Evolutionary conservation across 768 basidiomycete species (phyloP).

Genomic region (Mycena kentingensis): DNA sequence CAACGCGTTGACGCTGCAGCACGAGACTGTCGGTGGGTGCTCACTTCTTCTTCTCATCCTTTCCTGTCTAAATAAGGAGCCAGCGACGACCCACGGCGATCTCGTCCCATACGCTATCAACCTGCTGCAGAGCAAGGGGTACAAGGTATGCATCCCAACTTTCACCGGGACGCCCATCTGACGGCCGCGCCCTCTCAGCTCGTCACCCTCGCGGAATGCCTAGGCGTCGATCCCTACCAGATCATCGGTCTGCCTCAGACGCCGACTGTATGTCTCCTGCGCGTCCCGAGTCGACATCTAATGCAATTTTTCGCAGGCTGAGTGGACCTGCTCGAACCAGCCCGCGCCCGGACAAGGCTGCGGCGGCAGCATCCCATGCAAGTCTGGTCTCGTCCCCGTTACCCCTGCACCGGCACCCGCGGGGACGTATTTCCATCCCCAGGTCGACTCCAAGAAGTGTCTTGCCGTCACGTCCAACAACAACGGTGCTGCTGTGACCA

Average conservation of each 20-base stretch:
- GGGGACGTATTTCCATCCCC: not conserved
- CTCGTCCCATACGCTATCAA: slow-evolving; percentile 11
- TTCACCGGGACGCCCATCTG: not conserved
- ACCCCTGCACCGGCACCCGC: not conserved
- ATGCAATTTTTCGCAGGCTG: not conserved
- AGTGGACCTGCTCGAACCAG: slow-evolving; percentile 11
- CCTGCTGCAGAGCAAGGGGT: slow-evolving; percentile 23
- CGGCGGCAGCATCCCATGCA: slow-evolving; percentile 19
- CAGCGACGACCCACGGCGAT: slow-evolving; percentile 3
- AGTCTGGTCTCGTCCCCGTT: slow-evolving; percentile 7
- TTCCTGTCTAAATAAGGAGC: not conserved
- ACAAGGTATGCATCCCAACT: slow-evolving; percentile 25
- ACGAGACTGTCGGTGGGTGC: slow-evolving; percentile 33
- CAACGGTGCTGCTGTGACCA: slow-evolving; percentile 6
- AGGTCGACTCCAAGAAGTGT: slow-evolving; percentile 8
- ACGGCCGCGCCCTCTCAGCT: slow-evolving; percentile 22
- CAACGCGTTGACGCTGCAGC: slow-evolving; percentile 36
- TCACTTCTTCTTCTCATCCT: not conserved
- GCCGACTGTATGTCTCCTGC: slow-evolving; percentile 1
- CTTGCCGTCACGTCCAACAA: slow-evolving; percentile 13
- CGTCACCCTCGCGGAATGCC: slow-evolving; percentile 43
- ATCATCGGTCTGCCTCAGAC: slow-evolving; percentile 25
- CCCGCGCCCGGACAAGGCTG: slow-evolving; percentile 12
- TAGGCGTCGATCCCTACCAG: slow-evolving; percentile 38
- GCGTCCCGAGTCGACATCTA: not conserved